Evolutionary conservation across 2,329 filamentous ascomycete species (phyloP), one percentile per base, ranked within the genome.

Genomic region (Graphilbum fragrans): DNA sequence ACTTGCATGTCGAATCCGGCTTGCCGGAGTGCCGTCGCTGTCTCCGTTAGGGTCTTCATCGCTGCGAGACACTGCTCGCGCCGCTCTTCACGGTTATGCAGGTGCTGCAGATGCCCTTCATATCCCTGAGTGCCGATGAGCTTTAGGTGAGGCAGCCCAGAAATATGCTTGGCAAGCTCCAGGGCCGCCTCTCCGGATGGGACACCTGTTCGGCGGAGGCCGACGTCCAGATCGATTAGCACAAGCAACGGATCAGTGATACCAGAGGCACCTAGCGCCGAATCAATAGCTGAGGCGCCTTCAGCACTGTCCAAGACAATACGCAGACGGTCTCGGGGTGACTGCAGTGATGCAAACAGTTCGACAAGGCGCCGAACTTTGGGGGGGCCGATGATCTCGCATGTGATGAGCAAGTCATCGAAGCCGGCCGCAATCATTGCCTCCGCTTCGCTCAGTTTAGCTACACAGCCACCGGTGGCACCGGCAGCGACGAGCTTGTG

Each of bases 101-200:
- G 47, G 54, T 72, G 69, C 55, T 72, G 69, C 33, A 71, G 46
- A 52, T 72, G 69, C 2, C 69, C 69, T 49, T 72, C 69, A 43
- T 72, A 72, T 0, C 69, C 69, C 47, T 71, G 67, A 1, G 71
- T 60, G 2, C 69, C 69, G 33, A 70, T 63, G 45, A 72, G 46
- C 9, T 55, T 55, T 37, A 72, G 47, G 43, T 65, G 55, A 42
- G 54, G 51, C 23, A 65, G 47, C 6, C 46, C 47, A 0, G 42
- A 52, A 14, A 72, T 51, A 36, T 63, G 59, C 27, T 45, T 44
- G 14, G 66, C 66, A 14, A 72, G 58, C 2, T 51, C 47, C 12
- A 58, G 37, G 4, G 64, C 65, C 2, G 32, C 22, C 41, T 61
- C 59, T 1, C 60, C 64, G 2, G 66, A 58, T 25, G 59, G 52